phyloP scores from a whole-genome alignment of 805 yeast genomes.

The Candida hungchunana region DNA sequence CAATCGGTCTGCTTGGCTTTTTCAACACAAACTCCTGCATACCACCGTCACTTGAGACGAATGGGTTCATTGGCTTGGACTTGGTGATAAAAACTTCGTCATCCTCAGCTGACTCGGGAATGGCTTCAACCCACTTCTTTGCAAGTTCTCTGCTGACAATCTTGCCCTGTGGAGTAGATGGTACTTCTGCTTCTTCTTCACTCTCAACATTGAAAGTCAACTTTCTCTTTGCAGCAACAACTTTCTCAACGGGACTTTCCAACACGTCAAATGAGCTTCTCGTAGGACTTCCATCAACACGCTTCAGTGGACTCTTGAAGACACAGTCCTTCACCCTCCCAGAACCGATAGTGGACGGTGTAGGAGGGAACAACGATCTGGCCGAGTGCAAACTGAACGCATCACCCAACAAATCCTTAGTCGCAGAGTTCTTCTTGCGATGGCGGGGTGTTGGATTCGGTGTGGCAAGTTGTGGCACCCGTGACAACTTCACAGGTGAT shows the following conservation, averaged over 20 bases:
- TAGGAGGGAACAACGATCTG: constrained; percentile 27
- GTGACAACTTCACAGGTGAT: constrained; percentile 8
- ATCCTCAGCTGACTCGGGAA: constrained; percentile 15
- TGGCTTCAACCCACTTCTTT: constrained; percentile 30
- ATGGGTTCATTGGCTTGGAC: constrained; percentile 21
- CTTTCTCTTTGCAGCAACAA: constrained; percentile 10
- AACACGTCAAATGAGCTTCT: neutral
- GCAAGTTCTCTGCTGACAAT: constrained; percentile 31
- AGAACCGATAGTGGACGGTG: constrained; percentile 28
- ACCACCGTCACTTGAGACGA: constrained; percentile 8
- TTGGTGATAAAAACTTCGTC: constrained; percentile 18
- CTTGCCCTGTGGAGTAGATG: constrained; percentile 32
- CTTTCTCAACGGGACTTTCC: constrained; percentile 8
- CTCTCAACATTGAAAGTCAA: constrained; percentile 16
- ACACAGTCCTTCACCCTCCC: constrained; percentile 21
- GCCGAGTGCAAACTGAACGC: constrained; percentile 9
- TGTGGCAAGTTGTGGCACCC: constrained; percentile 12
- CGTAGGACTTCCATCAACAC: constrained; percentile 7
- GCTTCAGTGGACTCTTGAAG: constrained; percentile 12
- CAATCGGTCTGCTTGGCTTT: constrained; percentile 17
- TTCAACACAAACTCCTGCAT: constrained; percentile 12
- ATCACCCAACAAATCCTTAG: constrained; percentile 10
- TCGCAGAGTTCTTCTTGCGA: constrained; percentile 16
- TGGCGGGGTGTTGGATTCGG: constrained; percentile 26
- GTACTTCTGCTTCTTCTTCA: constrained; percentile 10